A percentile compares a stretch with the other conserved stretches of the same genome.
Evolutionary conservation across 768 basidiomycete species (phyloP).

Genomic region (Agrocybe chaxingu): DNA sequence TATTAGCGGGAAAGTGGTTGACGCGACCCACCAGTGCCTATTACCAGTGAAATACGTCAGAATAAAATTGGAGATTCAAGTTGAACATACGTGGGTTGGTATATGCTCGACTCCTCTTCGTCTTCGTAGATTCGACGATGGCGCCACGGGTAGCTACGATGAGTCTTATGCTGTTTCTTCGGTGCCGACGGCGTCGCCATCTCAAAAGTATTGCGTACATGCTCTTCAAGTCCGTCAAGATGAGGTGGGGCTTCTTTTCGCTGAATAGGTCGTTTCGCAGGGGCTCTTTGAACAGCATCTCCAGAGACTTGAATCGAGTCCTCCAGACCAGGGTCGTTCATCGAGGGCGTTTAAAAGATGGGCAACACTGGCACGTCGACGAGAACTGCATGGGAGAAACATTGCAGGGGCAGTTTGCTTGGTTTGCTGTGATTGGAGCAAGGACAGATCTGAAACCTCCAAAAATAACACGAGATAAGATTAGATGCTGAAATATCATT

Average conservation of each 20-base stretch:
- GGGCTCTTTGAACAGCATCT: not conserved
- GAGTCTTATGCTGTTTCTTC: not conserved
- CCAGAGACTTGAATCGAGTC: conserved; percentile 9
- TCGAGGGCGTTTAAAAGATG: not conserved
- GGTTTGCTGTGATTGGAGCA: too few relatives aligned
- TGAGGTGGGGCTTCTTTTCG: not conserved
- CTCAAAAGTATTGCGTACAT: too few relatives aligned
- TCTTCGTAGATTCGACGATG: conserved; percentile 29
- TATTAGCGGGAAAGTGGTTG: conserved; percentile 36
- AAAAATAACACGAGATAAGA: too few relatives aligned
- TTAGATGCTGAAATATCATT: too few relatives aligned
- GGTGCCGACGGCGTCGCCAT: not conserved
- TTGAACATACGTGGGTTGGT: conserved; percentile 16
- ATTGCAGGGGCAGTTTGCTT: too few relatives aligned
- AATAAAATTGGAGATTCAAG: not conserved
- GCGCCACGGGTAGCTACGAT: not conserved
- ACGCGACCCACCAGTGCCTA: conserved; percentile 39
- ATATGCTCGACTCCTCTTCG: conserved; percentile 22
- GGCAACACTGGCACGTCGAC: not conserved
- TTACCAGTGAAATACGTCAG: not conserved
- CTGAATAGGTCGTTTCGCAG: not conserved
- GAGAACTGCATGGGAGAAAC: not conserved
- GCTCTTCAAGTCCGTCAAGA: not conserved
- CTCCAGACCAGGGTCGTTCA: conserved; percentile 16
- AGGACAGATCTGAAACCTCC: too few relatives aligned